Base-by-base conservation (phyloP, 441 rosid genomes). In the Arabidopsis hybrid region DNA sequence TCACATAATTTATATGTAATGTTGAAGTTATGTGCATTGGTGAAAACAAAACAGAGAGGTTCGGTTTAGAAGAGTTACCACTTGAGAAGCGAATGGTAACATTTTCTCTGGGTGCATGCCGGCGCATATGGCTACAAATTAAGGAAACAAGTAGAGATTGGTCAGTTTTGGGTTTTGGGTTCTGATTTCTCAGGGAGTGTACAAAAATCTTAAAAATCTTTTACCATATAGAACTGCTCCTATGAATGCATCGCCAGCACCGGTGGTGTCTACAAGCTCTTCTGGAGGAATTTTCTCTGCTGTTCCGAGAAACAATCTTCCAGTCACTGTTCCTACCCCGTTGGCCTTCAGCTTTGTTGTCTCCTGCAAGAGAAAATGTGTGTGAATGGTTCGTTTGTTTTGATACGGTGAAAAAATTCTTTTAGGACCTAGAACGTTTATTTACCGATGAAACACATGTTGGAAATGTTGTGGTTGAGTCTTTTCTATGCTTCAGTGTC, bases 211-310 rank as follows among this genome's bases (percentile, higher is more conserved):
- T n/a, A n/a, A n/a, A 38, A 43, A 13, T 9, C 16, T 51, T 79
- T 50, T 83, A 92, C 99, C 92, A 73, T 82, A 91, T 40, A 94
- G 81, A 64, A 87, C 84, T 12, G 97, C 95, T 74, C 99, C 97
- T 49, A 89, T 86, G 67, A 91, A 94, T 66, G 97, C 95, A 70
- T 94, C 99, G 3, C 99, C 97, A 29, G 95, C 99, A 65, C 99
- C 99, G 1, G 99, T 94, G 65, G 97, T 89, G 78, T 94, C 97
- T 29, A 89, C 67, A 31, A 94, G 91, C 80, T 92, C 94, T 50
- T 81, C 75, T 38, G 91, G 86, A 59, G 90, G 97, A 67, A 94
- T 80, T 81, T 86, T 92, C 86, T 92, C 97, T 2, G 94, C 91
- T 59, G 94, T 89, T 56, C 97, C 97, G 3, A 85, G 35, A 77